Conservation (phyloP, 1,284 basidiomycete species). For the Somion occarium region DNA sequence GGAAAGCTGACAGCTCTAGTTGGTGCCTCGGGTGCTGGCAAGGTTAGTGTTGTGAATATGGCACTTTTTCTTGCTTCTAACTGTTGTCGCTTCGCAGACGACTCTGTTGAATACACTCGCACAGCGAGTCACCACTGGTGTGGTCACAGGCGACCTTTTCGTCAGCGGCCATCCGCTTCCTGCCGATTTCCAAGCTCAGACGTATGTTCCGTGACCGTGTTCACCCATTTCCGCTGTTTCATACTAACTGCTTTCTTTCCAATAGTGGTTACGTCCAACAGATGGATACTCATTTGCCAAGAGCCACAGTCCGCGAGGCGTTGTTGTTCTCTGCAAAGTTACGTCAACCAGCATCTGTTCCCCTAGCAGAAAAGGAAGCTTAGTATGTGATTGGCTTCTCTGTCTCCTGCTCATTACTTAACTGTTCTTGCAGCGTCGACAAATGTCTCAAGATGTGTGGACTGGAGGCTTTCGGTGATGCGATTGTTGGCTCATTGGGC, state of each 20-base stretch:
- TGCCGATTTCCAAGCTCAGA: conserved; percentile 70
- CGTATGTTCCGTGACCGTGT: conserved; percentile 30
- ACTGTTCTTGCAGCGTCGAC: conserved; percentile 49
- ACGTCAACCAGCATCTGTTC: conserved; percentile 68
- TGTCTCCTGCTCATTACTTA: background rate
- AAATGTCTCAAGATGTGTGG: conserved; percentile 79
- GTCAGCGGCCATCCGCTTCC: conserved; percentile 75
- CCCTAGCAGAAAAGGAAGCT: conserved; percentile 70
- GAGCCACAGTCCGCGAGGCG: conserved; percentile 80
- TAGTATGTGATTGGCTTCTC: conserved; percentile 51
- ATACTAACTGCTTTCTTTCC: background rate
- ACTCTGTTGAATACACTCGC: conserved; percentile 84
- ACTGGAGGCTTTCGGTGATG: conserved; percentile 65
- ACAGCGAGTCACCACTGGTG: conserved; percentile 72
- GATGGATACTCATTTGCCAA: conserved; percentile 73
- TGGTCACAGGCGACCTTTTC: conserved; percentile 75
- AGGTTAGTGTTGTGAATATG: conserved; percentile 36
- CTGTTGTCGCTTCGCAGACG: conserved; percentile 42
- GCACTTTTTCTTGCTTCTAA: background rate
- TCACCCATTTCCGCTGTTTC: background rate
- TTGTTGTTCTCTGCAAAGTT: conserved; percentile 79
- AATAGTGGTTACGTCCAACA: conserved; percentile 73
- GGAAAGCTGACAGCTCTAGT: conserved; percentile 78
- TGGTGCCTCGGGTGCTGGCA: conserved; percentile 79
- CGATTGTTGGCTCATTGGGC: conserved; percentile 71